phyloP scores from a whole-genome alignment of 495 filamentous ascomycete species.

The Aspergillus panamensis region DNA sequence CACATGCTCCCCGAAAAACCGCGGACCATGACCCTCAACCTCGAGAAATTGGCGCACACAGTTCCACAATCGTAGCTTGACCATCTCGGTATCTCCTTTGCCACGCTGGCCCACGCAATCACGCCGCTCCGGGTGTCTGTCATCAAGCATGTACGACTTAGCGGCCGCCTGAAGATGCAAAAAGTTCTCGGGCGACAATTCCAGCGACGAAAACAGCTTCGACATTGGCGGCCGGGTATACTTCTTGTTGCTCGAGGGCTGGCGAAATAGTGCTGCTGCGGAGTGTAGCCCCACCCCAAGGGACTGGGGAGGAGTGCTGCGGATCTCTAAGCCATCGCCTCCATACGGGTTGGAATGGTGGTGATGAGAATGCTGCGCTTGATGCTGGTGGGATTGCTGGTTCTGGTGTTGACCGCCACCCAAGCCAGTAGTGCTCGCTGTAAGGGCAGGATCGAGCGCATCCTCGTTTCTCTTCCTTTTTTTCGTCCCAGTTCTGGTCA shows the following conservation, averaged over 20 bases:
- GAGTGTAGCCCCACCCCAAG: slow-evolving; percentile 53
- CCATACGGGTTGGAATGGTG: slow-evolving; percentile 31
- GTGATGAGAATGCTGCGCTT: slow-evolving; percentile 24
- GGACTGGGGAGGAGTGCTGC: slow-evolving; percentile 35
- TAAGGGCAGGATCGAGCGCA: slow-evolving; percentile 44
- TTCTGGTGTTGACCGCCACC: slow-evolving; percentile 30
- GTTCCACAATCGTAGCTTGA: slow-evolving; percentile 57
- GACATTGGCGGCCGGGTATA: slow-evolving; percentile 61
- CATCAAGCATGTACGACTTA: slow-evolving; percentile 59
- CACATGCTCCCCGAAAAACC: slow-evolving; percentile 52
- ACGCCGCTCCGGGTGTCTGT: slow-evolving; percentile 51
- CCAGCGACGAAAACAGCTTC: slow-evolving; percentile 55
- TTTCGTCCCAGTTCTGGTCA: slow-evolving; percentile 47
- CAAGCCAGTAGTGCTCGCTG: slow-evolving; percentile 20
- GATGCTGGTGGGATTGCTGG: slow-evolving; percentile 33
- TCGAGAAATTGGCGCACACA: slow-evolving; percentile 58
- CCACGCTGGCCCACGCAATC: slow-evolving; percentile 59
- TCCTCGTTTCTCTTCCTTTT: slow-evolving; percentile 46
- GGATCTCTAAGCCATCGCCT: slow-evolving; percentile 37
- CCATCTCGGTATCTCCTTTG: slow-evolving; percentile 58
- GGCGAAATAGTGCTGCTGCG: slow-evolving; percentile 55
- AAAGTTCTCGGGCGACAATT: slow-evolving; percentile 56
- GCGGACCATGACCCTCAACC: slow-evolving; percentile 51
- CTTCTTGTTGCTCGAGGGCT: slow-evolving; percentile 53
- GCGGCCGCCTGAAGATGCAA: slow-evolving; percentile 57